A percentile compares a stretch with the other conserved stretches of the same genome.
Conservation (phyloP, 805 yeast genomes). For the Saccharomyces cerevisiae region DNA sequence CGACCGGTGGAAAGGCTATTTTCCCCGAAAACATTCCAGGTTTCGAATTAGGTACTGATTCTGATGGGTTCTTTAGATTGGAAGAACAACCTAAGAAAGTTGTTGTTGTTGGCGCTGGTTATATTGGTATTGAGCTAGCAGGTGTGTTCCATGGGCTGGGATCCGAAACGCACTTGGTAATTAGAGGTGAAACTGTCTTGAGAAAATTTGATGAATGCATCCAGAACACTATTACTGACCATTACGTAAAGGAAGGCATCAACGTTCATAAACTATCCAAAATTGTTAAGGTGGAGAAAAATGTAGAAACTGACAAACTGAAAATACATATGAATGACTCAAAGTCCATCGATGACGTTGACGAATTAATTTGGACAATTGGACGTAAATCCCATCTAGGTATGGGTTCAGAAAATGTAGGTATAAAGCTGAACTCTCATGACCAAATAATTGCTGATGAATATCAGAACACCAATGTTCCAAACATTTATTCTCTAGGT, state of each 20-base stretch:
- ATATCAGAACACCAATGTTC: constrained; percentile 71
- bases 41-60: constrained; percentile 70
- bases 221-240: constrained; percentile 69
- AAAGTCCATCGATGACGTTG: constrained; percentile 56
- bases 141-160: constrained; percentile 91
- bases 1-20: constrained; percentile 86
- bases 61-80: constrained; percentile 85
- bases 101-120: constrained; percentile 96
- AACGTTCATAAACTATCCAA: constrained; percentile 63
- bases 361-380: constrained; percentile 83
- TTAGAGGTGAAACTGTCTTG: constrained; percentile 85
- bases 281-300: constrained; percentile 41
- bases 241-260: constrained; percentile 74
- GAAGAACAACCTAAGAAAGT: constrained; percentile 81
- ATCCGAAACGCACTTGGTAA: constrained; percentile 74
- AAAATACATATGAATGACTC: constrained; percentile 38
- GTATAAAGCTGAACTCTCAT: constrained; percentile 50
- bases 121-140: constrained; percentile 91
- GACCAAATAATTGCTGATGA: constrained; percentile 76
- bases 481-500: constrained; percentile 76
- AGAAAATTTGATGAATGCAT: constrained; percentile 80
- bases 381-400: constrained; percentile 78
- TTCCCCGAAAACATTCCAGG: constrained; percentile 67
- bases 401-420: constrained; percentile 69
- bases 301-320: constrained; percentile 41